Base-by-base conservation (phyloP, 2,329 filamentous ascomycete genomes). In the Sporothrix curviconia region DNA sequence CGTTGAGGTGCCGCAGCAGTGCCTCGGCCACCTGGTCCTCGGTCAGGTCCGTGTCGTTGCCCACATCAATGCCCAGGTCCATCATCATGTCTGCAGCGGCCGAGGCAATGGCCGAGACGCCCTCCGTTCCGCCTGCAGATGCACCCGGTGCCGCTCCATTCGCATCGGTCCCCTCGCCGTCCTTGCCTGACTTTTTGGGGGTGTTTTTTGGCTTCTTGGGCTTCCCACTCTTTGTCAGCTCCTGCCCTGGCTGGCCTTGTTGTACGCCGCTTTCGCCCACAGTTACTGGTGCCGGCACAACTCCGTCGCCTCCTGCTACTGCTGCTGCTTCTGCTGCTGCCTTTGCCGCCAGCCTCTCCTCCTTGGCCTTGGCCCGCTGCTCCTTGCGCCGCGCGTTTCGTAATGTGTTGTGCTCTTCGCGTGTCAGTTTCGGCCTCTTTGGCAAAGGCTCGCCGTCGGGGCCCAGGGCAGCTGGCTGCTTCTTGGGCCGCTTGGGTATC, bases 1-100 rank as follows among this genome's bases (percentile, higher is more conserved):
- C 55, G 34, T 58, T 44, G 1, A 59, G 57, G 17, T 62, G 59
- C 34, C 39, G 50, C 42, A 59, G 46, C 9, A 62, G 42, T 0
- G 57, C 59, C 11, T 57, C 40, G 2, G 52, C 57, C 3, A 61
- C 34, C 25, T 56, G 37, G 32, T 5, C 9, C 22, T 61, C 61
- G 36, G 24, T 40, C 17, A 58, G 3, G 3, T 56, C 49, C 1
- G 15, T n/a, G 34, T 42, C 40, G 25, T 44, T 49, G 14, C 43
- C 43, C 4, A 54, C 30, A 22, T 46, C 40, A 7, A 52, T 59
- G 14, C 49, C 54, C 30, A 57, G 36, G 24, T 56, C 54, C 42
- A 57, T 53, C 28, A 49, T 53, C 7, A 24, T 46, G 37, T 24
- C 42, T 2, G 39, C 30, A 1, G 53, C 44, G 5, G 54, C 36